Evolutionary conservation across 106 monocot genomes (phyloP), one percentile per base, ranked within the genome.

Genomic region (Dioscorea dumetorum): DNA sequence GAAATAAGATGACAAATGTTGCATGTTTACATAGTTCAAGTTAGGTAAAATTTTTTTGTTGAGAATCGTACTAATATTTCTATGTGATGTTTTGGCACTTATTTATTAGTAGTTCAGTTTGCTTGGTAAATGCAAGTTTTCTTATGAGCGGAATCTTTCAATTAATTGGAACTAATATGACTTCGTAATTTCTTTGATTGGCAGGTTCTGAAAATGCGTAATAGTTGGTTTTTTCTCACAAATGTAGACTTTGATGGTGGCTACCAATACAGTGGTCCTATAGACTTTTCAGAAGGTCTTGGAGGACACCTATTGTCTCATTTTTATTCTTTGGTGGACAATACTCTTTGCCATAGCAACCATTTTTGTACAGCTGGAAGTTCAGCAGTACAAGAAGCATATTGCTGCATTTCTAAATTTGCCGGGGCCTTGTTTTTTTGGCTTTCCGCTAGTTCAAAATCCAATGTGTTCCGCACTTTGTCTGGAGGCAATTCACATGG

Each of bases 341-440:
- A 54, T 66, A 85, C 91, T 24, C 33, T 91, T 11, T 28, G 73
- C 73, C 76, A 58, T 61, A 35, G 79, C 19, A 83, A 82, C 57
- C 61, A 83, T 56, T 65, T 95, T 59, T 61, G 69, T 73, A 59
- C 22, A 49, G 79, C 88, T 70, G 81, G 85, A 72, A 92, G 57
- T 48, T 18, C 76, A 75, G 80, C 84, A 49, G 48, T 92, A 72
- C 86, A 83, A 71, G 84, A 85, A 66, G 74, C 78, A 22, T 84
- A 84, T 60, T 70, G 69, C 70, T 73, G 53, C 51, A 64, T 92
- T 60, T 86, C 89, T 32, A 97, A 84, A 77, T 77, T 81, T 74
- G 75, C 88, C 33, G 86, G 87, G 69, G 74, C 86, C 21, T 34
- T 97, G 16, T 82, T 86, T 73, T 19, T 89, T 22, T 84, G 86